These are phyloP conservation scores for Blepharisma japonicum DNA, from an alignment of 73 alveolate species.

Conservation along the genomic window DNA sequence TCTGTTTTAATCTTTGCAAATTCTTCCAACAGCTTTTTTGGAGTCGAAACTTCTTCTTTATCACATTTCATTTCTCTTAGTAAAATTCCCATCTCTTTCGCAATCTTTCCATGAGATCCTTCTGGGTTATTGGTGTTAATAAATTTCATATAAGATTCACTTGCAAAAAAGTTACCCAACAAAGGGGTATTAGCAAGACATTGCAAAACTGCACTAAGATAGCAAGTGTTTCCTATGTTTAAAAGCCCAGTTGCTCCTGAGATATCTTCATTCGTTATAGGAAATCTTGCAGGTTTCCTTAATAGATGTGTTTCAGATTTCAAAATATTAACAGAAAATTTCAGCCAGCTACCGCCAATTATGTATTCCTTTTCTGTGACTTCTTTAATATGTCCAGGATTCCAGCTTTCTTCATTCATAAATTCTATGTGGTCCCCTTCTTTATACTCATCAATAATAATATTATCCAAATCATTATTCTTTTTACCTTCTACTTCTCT, in stretches of 20 bases:
- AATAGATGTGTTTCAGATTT: neutral
- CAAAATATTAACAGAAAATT: neutral
- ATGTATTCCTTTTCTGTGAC: slow-evolving; percentile 1
- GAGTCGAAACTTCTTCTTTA: neutral
- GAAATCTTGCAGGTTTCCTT: neutral
- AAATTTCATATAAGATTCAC: neutral
- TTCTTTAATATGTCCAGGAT: neutral
- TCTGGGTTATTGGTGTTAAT: slow-evolving; percentile 5
- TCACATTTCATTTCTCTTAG: neutral
- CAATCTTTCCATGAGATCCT: slow-evolving; percentile 5
- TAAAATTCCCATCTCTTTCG: neutral
- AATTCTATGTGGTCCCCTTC: neutral
- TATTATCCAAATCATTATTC: no score
- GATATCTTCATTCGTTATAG: neutral
- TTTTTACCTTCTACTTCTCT: no score
- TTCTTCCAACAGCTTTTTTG: neutral
- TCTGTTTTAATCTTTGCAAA: neutral
- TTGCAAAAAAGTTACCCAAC: slow-evolving; percentile 41
- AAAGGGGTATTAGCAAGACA: slow-evolving; percentile 57
- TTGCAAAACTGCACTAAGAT: slow-evolving; percentile 60
- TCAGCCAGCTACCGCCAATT: neutral
- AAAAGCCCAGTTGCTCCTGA: slow-evolving; percentile 39
- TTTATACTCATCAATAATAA: no score
- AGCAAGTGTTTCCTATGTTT: slow-evolving; percentile 70
- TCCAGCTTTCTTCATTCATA: slow-evolving; percentile 4